Evolutionary conservation across 352 stramenopile species (phyloP).

Genomic region (Pythium sp.): DNA sequence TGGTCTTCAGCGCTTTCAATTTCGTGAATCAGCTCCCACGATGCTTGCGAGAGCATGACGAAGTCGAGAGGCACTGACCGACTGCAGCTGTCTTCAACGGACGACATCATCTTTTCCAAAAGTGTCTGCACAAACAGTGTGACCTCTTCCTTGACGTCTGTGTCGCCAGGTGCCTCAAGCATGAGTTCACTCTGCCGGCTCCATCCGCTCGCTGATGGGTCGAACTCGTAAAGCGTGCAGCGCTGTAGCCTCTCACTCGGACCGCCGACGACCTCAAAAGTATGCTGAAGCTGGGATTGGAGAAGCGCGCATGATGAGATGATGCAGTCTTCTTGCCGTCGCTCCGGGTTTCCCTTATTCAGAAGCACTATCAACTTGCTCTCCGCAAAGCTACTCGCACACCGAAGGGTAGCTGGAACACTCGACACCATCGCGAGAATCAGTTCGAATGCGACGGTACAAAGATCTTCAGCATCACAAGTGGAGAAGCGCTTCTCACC

Average conservation of each 20-base stretch:
- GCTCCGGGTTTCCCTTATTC: neutral
- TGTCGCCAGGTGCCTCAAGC: no score
- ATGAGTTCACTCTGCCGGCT: neutral
- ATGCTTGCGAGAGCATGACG: constrained; percentile 46
- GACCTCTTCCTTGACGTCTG: neutral
- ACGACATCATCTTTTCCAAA: constrained; percentile 37
- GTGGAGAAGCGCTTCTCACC: constrained; percentile 21
- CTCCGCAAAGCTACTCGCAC: constrained; percentile 5
- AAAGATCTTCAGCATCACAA: constrained; percentile 38
- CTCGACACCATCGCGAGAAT: constrained; percentile 30
- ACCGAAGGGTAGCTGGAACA: constrained; percentile 35
- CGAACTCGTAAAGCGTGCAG: constrained; percentile 28
- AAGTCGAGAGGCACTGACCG: constrained; percentile 34
- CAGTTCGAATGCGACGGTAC: constrained; percentile 36
- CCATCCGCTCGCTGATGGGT: constrained; percentile 1
- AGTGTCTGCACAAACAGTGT: constrained; percentile 21
- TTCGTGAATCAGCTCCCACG: constrained; percentile 55
- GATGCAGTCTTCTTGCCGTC: neutral
- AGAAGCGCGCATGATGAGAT: constrained; percentile 29
- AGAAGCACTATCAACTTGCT: constrained; percentile 4
- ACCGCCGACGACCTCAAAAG: constrained; percentile 31
- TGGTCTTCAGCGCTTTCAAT: constrained; percentile 24
- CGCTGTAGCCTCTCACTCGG: constrained; percentile 27
- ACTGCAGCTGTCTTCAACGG: constrained; percentile 27
- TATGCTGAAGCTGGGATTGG: constrained; percentile 31